phyloP scores from a whole-genome alignment of 169 alveolate species.

The Eimeria necatrix region DNA sequence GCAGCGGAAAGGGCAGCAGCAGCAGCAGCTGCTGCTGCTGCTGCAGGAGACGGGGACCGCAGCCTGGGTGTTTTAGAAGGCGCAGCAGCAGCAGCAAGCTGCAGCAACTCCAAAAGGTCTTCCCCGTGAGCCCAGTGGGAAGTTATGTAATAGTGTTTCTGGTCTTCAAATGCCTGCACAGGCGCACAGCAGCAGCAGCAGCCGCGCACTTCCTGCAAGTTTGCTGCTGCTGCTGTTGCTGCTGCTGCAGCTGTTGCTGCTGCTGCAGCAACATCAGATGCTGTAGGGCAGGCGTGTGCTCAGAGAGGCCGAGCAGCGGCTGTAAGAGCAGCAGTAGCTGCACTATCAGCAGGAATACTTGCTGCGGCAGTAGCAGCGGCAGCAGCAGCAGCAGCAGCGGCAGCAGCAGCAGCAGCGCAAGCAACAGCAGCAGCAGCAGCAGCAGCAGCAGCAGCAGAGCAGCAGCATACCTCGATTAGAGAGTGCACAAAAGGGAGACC shows the following conservation, averaged over 20 bases:
- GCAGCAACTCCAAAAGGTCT: slow-evolving; percentile 81
- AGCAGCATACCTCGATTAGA: not conserved
- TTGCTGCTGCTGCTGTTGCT: slow-evolving; percentile 31
- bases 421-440: too few relatives aligned
- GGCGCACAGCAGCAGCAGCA: slow-evolving; percentile 71
- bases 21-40: slow-evolving; percentile 69
- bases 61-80: not conserved
- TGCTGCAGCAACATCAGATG: not conserved
- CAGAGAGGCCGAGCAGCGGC: not conserved
- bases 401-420: too few relatives aligned
- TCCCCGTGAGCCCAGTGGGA: slow-evolving; percentile 83
- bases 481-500: slow-evolving; percentile 30
- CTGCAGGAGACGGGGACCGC: slow-evolving; percentile 51
- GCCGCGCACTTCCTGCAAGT: too few relatives aligned
- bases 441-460: not conserved
- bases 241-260: slow-evolving; percentile 13
- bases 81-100: slow-evolving; percentile 48
- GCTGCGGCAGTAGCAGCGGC: slow-evolving; percentile 1
- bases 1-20: slow-evolving; percentile 66
- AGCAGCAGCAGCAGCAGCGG: slow-evolving; percentile 22
- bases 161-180: slow-evolving; percentile 81
- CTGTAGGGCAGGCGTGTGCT: not conserved
- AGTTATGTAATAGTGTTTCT: slow-evolving; percentile 69
- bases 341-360: slow-evolving; percentile 11
- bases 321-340: not conserved